Evolutionary conservation across 1,284 basidiomycete genomes (phyloP).

Genomic region (Tilletia setariae): DNA sequence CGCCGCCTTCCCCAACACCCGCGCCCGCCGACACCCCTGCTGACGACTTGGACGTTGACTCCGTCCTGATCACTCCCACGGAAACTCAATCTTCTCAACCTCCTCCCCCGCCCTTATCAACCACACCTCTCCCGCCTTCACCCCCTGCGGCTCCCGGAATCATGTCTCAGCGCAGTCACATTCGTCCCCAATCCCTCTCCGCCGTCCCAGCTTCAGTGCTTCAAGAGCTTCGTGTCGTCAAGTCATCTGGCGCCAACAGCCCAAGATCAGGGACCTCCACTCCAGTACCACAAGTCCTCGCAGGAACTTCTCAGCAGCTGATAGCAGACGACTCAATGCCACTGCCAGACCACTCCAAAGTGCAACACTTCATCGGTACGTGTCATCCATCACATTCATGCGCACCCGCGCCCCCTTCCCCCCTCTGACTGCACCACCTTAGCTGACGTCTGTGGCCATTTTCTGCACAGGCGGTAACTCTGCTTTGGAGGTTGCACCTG

Average conservation of each 20-base stretch:
- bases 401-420: not conserved
- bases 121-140: not conserved
- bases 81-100: not conserved
- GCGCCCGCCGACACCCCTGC: not conserved
- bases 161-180: not conserved
- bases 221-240: constrained; percentile 12
- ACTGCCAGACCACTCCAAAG: constrained; percentile 43
- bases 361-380: constrained; percentile 49
- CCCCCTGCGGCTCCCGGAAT: not conserved
- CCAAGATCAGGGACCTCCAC: constrained; percentile 7
- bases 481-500: constrained; percentile 70
- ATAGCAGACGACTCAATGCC: constrained; percentile 27
- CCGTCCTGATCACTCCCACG: not conserved
- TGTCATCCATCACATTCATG: not conserved
- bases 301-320: constrained; percentile 7
- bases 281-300: not conserved
- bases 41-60: not conserved
- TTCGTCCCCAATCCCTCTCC: not conserved
- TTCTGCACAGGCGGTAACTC: constrained; percentile 72
- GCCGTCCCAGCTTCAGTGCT: not conserved
- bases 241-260: not conserved
- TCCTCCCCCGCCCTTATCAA: not conserved
- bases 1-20: not conserved
- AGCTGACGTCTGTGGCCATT: not conserved
- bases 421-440: not conserved